Evolutionary conservation across 768 basidiomycete species (phyloP).

Genomic region (Tulasnella sp.): DNA sequence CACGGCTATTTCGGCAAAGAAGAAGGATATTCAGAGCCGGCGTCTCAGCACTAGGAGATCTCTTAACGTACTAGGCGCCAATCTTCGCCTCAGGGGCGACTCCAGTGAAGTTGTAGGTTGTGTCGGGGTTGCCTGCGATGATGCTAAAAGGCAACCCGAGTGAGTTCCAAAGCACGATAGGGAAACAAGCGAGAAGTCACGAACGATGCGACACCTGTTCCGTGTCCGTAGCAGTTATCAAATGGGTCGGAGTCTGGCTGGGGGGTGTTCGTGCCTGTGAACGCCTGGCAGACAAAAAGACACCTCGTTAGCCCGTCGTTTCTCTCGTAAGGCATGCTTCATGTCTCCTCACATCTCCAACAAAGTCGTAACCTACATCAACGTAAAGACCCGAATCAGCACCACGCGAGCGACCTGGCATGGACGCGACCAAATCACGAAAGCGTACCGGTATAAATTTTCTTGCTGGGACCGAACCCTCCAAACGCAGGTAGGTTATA

Average conservation of each 20-base stretch:
- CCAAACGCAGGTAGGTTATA: constrained; percentile 26
- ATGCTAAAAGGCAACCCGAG: background rate
- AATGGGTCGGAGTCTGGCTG: constrained; percentile 25
- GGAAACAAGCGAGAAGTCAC: background rate
- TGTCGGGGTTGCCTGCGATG: constrained; percentile 23
- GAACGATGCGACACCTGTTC: constrained; percentile 21
- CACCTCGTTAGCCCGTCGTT: background rate
- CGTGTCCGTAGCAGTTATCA: constrained; percentile 27
- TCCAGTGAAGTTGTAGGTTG: constrained; percentile 21
- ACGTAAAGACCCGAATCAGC: background rate
- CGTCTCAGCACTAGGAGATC: background rate
- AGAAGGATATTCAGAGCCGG: background rate
- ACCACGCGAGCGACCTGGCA: background rate
- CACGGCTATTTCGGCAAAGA: constrained; percentile 5
- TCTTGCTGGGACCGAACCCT: constrained; percentile 24
- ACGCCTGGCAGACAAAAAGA: background rate
- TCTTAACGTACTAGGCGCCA: constrained; percentile 21
- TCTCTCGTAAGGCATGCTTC: background rate
- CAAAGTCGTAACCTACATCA: constrained; percentile 25
- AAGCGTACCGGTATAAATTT: constrained; percentile 13
- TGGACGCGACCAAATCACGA: background rate
- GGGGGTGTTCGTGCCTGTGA: background rate
- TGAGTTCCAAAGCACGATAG: background rate
- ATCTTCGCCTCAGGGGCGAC: constrained; percentile 19
- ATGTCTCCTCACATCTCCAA: constrained; percentile 14